phyloP scores from a whole-genome alignment of 2,329 filamentous ascomycete genomes.

The Alternaria panax region DNA sequence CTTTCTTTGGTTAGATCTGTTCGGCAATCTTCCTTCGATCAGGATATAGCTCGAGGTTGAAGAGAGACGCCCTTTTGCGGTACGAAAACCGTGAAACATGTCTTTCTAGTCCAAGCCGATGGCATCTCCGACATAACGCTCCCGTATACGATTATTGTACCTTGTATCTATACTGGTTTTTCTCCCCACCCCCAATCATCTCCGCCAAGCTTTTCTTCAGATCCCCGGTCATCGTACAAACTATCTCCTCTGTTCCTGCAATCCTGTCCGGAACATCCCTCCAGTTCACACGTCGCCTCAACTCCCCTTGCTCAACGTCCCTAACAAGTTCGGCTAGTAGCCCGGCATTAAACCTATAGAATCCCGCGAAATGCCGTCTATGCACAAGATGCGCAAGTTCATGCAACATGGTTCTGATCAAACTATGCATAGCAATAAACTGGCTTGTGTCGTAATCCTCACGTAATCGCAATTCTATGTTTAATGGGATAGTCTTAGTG shows the following conservation, averaged over 20 bases:
- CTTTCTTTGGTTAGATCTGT: no score
- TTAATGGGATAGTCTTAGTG: neutral
- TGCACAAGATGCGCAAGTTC: slow-evolving; percentile 11
- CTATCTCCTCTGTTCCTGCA: neutral
- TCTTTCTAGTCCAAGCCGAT: no score
- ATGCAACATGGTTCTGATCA: slow-evolving; percentile 7
- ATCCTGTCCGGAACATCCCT: neutral
- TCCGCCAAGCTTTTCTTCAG: neutral
- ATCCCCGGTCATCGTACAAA: neutral
- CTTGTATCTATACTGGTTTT: neutral
- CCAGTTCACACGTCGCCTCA: neutral
- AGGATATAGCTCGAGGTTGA: no score
- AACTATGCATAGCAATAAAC: neutral
- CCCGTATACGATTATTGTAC: neutral
- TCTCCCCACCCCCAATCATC: neutral
- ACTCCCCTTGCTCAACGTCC: neutral
- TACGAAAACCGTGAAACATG: no score
- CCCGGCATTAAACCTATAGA: neutral
- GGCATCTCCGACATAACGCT: no score
- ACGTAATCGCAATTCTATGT: neutral
- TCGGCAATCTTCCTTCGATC: no score
- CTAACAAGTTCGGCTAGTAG: neutral
- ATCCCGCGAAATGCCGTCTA: neutral
- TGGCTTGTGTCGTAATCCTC: neutral
- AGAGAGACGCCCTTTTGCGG: no score